phyloP scores from a whole-genome alignment of 2,329 filamentous ascomycete species.

The Aspergillus arachidicola region DNA sequence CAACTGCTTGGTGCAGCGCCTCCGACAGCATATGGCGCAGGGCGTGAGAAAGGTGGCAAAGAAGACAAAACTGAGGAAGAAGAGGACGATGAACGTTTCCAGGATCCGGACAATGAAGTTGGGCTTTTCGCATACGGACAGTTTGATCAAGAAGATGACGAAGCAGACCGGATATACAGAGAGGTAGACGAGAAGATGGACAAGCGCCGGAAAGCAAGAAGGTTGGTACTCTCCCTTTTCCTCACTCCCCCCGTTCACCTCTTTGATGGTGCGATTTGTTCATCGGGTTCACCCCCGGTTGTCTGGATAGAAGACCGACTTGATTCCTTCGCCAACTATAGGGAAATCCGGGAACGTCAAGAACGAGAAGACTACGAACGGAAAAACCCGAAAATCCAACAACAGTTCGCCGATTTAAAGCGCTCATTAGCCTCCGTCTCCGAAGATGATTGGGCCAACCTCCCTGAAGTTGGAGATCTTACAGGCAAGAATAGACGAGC shows the following conservation, averaged over 20 bases:
- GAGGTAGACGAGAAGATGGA: constrained; percentile 98
- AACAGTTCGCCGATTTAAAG: constrained; percentile 96
- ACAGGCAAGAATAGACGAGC: constrained; percentile 89
- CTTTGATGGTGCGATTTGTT: constrained; percentile 58
- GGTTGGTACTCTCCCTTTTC: constrained; percentile 62
- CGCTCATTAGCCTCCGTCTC: constrained; percentile 83
- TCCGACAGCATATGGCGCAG: constrained; percentile 73
- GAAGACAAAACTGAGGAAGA: constrained; percentile 71
- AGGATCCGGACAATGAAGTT: constrained; percentile 96
- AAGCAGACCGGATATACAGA: constrained; percentile 94
- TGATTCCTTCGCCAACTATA: constrained; percentile 62
- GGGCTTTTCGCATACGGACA: constrained; percentile 93
- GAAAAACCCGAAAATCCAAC: constrained; percentile 96
- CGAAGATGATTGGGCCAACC: constrained; percentile 93
- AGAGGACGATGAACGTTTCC: constrained; percentile 78
- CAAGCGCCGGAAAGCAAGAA: constrained; percentile 78
- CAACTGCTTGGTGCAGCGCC: constrained; percentile 75
- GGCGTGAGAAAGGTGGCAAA: constrained; percentile 65
- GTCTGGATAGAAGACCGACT: constrained; percentile 79
- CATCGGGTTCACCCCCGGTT: constrained; percentile 63
- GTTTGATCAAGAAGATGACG: constrained; percentile 97
- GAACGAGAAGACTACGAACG: constrained; percentile 94
- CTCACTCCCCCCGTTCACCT: constrained; percentile 13
- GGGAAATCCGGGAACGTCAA: constrained; percentile 90
- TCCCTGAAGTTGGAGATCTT: constrained; percentile 94